Evolutionary conservation across 441 rosid species (phyloP), one percentile per base, ranked within the genome.

Genomic region (Pelargonium exstipulatum): DNA sequence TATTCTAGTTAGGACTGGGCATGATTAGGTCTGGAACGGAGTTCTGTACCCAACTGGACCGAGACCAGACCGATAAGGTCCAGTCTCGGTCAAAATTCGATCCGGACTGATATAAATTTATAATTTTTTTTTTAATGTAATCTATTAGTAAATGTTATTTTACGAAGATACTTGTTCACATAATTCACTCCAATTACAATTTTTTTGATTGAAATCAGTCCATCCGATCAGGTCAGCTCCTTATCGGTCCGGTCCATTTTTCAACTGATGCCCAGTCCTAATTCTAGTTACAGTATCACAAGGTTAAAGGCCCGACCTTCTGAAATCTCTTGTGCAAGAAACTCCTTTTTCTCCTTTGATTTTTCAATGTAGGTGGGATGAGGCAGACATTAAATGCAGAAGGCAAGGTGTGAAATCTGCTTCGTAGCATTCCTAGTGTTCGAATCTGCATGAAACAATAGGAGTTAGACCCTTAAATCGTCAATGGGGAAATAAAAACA

Each of bases 381-480:
- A 95, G 88, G 67, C 86, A 82, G 70, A 70, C 80, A 73, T 82
- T 87, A 83, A 95, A 95, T 81, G 96, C 98, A 68, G 86, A 83
- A 79, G 98, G 98, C 78, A 95, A 81, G 32, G 96, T 83, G 68
- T 92, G 88, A 81, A 92, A 95, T 77, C 95, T 87, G 69, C 96
- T 94, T 87, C 97, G 84, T 74, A 95, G 84, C 99, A 92, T 95
- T 82, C 99, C 99, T 77, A 95, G 79, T 58, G 99, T 95, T 66
- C 96, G 90, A 77, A 95, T 92, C 99, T 95, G 81, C 70, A 84
- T 60, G 70, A 65, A 40, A 73, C 45, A 61, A 12, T 73, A 64
- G 68, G 58, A 65, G 69, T 83, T 67, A 86, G 81, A 62, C 37
- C 65, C 63, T 72, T 72, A 73, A 46, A 18, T 62, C 26, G 58